Evolutionary conservation across 2,329 filamentous ascomycete species (phyloP).

Genomic region (Fusarium denticulatum): DNA sequence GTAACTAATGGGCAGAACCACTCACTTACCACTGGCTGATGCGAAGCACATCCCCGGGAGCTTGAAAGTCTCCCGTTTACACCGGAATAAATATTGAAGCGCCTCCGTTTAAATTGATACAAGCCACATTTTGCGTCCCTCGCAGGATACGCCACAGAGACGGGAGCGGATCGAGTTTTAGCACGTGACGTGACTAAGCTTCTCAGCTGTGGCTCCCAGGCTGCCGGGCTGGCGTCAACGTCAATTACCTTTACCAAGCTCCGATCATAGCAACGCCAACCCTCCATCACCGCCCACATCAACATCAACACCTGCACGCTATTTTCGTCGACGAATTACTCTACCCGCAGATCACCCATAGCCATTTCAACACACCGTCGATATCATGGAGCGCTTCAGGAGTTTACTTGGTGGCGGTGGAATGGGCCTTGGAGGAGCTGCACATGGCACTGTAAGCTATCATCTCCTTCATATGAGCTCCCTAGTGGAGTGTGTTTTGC

Average conservation of each 20-base stretch:
- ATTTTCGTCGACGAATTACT: background rate
- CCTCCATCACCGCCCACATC: constrained; percentile 28
- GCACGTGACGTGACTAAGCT: constrained; percentile 47
- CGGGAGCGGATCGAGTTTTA: background rate
- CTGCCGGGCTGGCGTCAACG: constrained; percentile 50
- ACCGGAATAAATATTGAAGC: constrained; percentile 48
- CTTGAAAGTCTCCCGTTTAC: constrained; percentile 20
- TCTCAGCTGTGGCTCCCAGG: constrained; percentile 44
- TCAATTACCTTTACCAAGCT: constrained; percentile 42
- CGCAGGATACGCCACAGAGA: constrained; percentile 25
- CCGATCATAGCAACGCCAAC: constrained; percentile 29
- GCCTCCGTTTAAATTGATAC: constrained; percentile 25
- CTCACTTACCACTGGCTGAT: constrained; percentile 12
- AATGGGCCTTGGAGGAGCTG: constrained; percentile 68
- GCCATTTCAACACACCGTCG: constrained; percentile 10
- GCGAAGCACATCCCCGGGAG: constrained; percentile 32
- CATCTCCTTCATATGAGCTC: constrained; percentile 22
- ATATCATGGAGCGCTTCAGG: constrained; percentile 88
- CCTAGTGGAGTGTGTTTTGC: background rate
- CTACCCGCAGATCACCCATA: background rate
- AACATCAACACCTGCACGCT: constrained; percentile 9
- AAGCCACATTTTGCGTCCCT: constrained; percentile 14
- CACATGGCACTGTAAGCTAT: constrained; percentile 53
- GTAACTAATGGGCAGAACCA: constrained; percentile 26
- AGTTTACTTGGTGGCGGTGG: constrained; percentile 84